These are phyloP conservation scores for Calocybe indica DNA, from an alignment of 768 basidiomycete genomes.

Conservation along the genomic window DNA sequence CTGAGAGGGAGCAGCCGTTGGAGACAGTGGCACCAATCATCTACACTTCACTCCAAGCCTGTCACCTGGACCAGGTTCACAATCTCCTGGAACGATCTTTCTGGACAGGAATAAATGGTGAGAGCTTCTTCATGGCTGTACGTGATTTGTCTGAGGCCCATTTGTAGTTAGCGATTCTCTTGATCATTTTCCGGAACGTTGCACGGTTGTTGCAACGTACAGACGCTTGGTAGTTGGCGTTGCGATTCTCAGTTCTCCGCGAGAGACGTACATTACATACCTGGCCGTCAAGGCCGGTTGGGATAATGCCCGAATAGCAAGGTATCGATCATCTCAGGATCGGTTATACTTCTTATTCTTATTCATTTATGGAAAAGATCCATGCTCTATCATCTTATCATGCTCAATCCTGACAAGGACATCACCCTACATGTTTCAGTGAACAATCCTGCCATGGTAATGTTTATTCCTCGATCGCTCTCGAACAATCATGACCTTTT, in stretches of 20 bases:
- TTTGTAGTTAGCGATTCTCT: slow-evolving; percentile 63
- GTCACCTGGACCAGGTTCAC: slow-evolving; percentile 66
- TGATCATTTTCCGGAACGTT: slow-evolving; percentile 61
- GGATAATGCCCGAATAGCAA: slow-evolving; percentile 76
- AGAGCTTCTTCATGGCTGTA: slow-evolving; percentile 6
- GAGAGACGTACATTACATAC: slow-evolving; percentile 81
- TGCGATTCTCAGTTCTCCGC: slow-evolving; percentile 72
- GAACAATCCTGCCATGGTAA: slow-evolving; percentile 76
- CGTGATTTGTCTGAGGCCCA: neutral
- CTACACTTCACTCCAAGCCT: slow-evolving; percentile 53
- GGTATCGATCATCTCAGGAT: slow-evolving; percentile 32
- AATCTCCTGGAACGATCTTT: slow-evolving; percentile 63
- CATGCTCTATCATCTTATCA: slow-evolving; percentile 75
- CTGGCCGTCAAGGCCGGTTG: slow-evolving; percentile 74
- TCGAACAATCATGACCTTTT: neutral
- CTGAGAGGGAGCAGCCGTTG: slow-evolving; percentile 39
- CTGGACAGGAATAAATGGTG: slow-evolving; percentile 76
- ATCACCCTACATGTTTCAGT: slow-evolving; percentile 81
- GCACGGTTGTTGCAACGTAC: slow-evolving; percentile 72
- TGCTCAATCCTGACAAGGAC: slow-evolving; percentile 66
- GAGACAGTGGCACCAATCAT: slow-evolving; percentile 48
- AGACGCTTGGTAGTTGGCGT: slow-evolving; percentile 66
- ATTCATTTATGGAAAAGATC: slow-evolving; percentile 33
- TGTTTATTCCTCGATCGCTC: slow-evolving; percentile 7
- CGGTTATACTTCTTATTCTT: slow-evolving; percentile 2